These are phyloP conservation scores for Hypoxylon lienhwacheense DNA, from an alignment of 495 filamentous ascomycete species.

Conservation along the genomic window DNA sequence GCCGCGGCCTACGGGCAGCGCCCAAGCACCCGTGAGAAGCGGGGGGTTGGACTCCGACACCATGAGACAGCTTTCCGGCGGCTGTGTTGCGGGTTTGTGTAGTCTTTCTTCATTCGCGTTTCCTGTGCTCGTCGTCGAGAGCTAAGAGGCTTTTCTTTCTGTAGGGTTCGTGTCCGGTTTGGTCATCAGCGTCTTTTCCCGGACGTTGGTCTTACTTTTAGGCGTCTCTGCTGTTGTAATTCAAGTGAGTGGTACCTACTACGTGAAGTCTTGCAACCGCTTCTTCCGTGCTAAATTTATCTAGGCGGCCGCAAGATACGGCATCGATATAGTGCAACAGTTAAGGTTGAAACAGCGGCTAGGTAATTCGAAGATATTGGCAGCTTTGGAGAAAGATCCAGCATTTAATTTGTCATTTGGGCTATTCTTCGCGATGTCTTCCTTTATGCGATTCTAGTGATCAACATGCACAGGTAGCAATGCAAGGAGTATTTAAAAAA, in stretches of 20 bases:
- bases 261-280: neutral
- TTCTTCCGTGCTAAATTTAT: slow-evolving; percentile 4
- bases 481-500: neutral
- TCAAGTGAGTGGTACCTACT: slow-evolving; percentile 57
- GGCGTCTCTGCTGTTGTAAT: slow-evolving; percentile 69
- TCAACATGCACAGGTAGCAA: neutral
- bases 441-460: slow-evolving; percentile 64
- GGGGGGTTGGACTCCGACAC: slow-evolving; percentile 52
- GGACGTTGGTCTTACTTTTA: slow-evolving; percentile 69
- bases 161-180: slow-evolving; percentile 70
- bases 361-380: slow-evolving; percentile 57
- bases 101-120: neutral
- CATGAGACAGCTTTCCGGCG: slow-evolving; percentile 68
- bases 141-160: neutral
- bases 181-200: slow-evolving; percentile 73
- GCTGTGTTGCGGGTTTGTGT: slow-evolving; percentile 62
- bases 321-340: slow-evolving; percentile 62
- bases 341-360: slow-evolving; percentile 43
- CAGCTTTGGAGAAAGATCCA: slow-evolving; percentile 64
- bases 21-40: slow-evolving; percentile 28
- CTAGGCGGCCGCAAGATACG: slow-evolving; percentile 71
- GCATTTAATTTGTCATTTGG: slow-evolving; percentile 83
- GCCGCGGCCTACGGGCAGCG: slow-evolving; percentile 18
- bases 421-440: slow-evolving; percentile 73
- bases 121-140: neutral